Base-by-base conservation (phyloP, 768 basidiomycete genomes). In the Rhodotorula kratochvilovae region DNA sequence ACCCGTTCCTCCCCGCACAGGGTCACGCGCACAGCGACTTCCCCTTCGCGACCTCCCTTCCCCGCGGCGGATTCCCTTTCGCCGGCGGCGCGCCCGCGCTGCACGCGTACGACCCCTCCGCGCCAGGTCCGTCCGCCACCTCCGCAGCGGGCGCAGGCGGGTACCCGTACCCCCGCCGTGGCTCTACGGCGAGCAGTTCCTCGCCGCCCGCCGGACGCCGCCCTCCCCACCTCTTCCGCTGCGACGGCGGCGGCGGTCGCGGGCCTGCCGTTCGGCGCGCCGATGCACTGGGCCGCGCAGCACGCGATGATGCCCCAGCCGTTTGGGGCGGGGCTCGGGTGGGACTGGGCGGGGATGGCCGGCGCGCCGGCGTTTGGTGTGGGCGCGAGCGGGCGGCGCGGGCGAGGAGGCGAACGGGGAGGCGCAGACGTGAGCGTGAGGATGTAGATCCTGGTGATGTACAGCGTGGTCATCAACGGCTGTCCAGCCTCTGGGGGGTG, bases 181-280 rank as follows among this genome's bases (percentile, higher is more conserved):
- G 70, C 33, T 71, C 2, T 71, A 67, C 70, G 51, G 51, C 39
- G 66, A 71, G 54, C 66, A 66, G n/a, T 71, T 54, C 61, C 50
- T 63, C n/a, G 1, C 25, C 25, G 16, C 39, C 39, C 15, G 29
- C 31, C 2, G 11, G 39, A 39, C 33, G 29, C 33, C 31, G 29
- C 54, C 54, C 13, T 55, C 54, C 16, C 33, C 19, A 12, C 5
- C 54, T 19, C 15, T n/a, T n/a, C n/a, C n/a, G n/a, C 42, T 25
- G 39, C 39, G 15, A 13, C 23, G 21, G 25, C 23, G 23, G 21
- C 6, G 16, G 21, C 23, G 8, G 39, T 11, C 3, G 23, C 57
- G 42, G 16, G n/a, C n/a, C n/a, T n/a, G n/a, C n/a, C 42, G 15
- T 25, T 36, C 31, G 29, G 53, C 50, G 11, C 50, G 6, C 15